A percentile compares a stretch with the other conserved stretches of the same genome.
phyloP scores from a whole-genome alignment of 805 yeast genomes.

The Starmerella apicola region DNA sequence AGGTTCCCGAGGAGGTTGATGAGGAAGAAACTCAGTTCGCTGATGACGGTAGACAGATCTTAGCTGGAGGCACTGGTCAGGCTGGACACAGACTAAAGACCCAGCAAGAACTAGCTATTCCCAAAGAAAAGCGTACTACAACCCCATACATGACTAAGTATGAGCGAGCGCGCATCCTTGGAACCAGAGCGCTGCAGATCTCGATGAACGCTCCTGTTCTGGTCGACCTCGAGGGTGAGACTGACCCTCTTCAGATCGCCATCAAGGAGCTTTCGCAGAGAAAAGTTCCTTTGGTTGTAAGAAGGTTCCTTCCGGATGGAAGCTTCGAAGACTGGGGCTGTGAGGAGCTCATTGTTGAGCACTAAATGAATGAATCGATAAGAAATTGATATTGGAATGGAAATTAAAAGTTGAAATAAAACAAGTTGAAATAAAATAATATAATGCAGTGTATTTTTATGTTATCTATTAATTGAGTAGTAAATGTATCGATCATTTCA shows the following conservation, averaged over 20 bases:
- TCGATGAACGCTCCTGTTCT: constrained; percentile 97
- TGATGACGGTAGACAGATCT: constrained; percentile 62
- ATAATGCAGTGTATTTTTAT: not conserved
- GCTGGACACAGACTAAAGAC: constrained; percentile 43
- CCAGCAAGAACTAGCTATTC: constrained; percentile 69
- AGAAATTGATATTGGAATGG: not conserved
- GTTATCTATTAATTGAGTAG: no score
- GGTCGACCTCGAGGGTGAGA: constrained; percentile 97
- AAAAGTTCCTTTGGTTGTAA: constrained; percentile 86
- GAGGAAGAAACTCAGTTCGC: constrained; percentile 29
- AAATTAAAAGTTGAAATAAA: no score
- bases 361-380: constrained; percentile 31
- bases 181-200: constrained; percentile 94
- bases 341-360: constrained; percentile 89
- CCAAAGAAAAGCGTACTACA: constrained; percentile 78
- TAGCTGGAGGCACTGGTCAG: constrained; percentile 42
- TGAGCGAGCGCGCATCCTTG: constrained; percentile 94
- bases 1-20: constrained; percentile 39
- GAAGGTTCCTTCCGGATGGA: constrained; percentile 95
- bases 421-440: no score
- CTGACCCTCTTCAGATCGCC: constrained; percentile 96
- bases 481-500: no score
- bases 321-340: constrained; percentile 98
- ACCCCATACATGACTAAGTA: constrained; percentile 99
- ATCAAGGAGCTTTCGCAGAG: constrained; percentile 91